Base-by-base conservation (phyloP, 1,139 yeast species). In the Nematodospora anomalae region DNA sequence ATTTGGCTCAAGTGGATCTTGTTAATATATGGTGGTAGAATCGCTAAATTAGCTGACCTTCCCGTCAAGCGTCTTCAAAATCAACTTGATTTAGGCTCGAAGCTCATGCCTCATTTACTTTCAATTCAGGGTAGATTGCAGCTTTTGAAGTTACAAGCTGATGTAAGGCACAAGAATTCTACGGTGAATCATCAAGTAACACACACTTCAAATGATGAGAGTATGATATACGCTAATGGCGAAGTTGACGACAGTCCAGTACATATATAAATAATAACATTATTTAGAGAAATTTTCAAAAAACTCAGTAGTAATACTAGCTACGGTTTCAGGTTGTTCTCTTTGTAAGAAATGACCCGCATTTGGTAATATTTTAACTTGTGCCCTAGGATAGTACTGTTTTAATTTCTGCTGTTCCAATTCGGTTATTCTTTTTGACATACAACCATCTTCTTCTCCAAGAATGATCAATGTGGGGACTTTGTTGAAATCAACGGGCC, bases 1-100 rank as follows among this genome's bases (percentile, higher is more conserved):
- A 37, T 68, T 11, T 77, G 81, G 82, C 58, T 77, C 41, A 73
- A 72, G 50, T 72, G 76, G 74, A 41, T 75, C 8, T 55, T 76
- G 27, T 53, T 76, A 21, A 50, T 64, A 9, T 70, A 73, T 42
- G 80, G 80, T 10, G 66, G 68, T 1, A 50, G 62, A 24, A 52
- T 74, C 16, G 58, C 69, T 11, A 57, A 57, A 36, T 62, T 62
- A 29, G 61, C 61, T 27, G 46, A 55, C n/a, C 61, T 51, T 1
- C 50, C 58, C 41, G 53, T 69, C 41, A 62, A 56, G 37, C 43
- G 52, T 4, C 56, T 76, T 38, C 62, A 62, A 33, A 33, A 34
- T 4, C 55, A 59, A 3, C 54, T 67, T 14, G 46, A 45, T 18
- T 48, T 50, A 7, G 71, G 71, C 2, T 53, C 64, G 55, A 53